Percentiles rank a stretch among this genome's conserved stretches.
These are phyloP conservation scores for Luffa acutangula DNA, from an alignment of 306 rosid species.

Conservation along the genomic window DNA sequence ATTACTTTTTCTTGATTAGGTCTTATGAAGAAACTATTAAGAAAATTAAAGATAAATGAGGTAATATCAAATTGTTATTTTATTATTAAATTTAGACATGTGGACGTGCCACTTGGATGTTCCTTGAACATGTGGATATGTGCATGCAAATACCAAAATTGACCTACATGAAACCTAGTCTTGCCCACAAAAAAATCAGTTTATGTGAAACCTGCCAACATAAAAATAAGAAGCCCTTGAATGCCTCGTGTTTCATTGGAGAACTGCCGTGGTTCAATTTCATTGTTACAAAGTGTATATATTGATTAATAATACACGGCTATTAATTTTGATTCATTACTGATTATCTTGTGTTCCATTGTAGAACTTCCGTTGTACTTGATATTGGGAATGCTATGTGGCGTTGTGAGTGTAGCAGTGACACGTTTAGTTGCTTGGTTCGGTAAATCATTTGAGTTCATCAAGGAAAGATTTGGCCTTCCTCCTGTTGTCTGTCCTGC, in stretches of 20 bases:
- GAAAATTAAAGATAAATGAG: not conserved
- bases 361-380: slow-evolving; percentile 93
- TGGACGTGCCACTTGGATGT: not conserved
- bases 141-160: not conserved
- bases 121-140: not conserved
- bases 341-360: slow-evolving; percentile 20
- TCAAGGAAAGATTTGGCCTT: slow-evolving; percentile 76
- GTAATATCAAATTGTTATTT: not conserved
- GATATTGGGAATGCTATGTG: slow-evolving; percentile 98
- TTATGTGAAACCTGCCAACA: not conserved
- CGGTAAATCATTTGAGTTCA: slow-evolving; percentile 46
- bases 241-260: not conserved
- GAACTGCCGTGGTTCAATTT: not conserved
- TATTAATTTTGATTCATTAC: slow-evolving; percentile 11
- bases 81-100: not conserved
- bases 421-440: slow-evolving; percentile 86
- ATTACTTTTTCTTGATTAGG: not conserved
- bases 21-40: not conserved
- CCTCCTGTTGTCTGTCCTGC: slow-evolving; percentile 92
- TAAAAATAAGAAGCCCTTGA: not conserved
- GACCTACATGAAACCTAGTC: not conserved
- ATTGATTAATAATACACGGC: not conserved
- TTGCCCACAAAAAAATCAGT: not conserved
- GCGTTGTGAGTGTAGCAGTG: slow-evolving; percentile 83
- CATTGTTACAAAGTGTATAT: not conserved